Percentiles rank a stretch among this genome's conserved stretches.
Evolutionary conservation across 192 early-diverging fungal genomes (phyloP).

Genomic region (Jimgerdemannia lactiflua): DNA sequence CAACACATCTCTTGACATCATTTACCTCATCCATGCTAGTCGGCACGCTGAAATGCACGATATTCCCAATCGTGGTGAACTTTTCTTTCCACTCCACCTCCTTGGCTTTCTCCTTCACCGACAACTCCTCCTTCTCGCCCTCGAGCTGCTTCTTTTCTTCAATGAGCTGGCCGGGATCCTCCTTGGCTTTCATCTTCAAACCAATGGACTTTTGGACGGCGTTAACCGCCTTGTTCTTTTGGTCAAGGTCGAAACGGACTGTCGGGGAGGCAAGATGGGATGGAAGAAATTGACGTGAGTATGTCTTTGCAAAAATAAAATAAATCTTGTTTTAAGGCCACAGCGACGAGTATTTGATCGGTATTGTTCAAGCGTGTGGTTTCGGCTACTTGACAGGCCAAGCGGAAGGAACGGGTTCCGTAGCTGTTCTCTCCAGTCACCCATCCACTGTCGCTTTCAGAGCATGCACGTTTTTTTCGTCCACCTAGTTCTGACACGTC

Average conservation of each 20-base stretch:
- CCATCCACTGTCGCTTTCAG: no score
- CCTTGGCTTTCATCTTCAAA: conserved; percentile 87
- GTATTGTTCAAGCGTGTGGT: no score
- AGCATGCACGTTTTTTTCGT: background rate
- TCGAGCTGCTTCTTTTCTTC: conserved; percentile 73
- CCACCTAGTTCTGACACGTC: background rate
- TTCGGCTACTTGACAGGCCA: no score
- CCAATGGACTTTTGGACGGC: conserved; percentile 90
- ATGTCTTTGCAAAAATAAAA: conserved; percentile 3
- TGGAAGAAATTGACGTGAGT: background rate
- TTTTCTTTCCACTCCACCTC: conserved; percentile 64
- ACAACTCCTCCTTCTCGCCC: conserved; percentile 62
- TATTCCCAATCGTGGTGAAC: conserved; percentile 80
- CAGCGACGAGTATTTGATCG: no score
- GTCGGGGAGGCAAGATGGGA: background rate
- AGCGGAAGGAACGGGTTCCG: background rate
- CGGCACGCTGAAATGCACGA: conserved; percentile 90
- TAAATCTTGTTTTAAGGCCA: background rate
- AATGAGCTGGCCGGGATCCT: conserved; percentile 74
- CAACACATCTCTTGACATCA: background rate
- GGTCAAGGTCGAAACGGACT: conserved; percentile 86
- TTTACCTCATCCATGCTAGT: conserved; percentile 78
- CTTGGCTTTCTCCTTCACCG: conserved; percentile 74
- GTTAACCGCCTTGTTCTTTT: conserved; percentile 90
- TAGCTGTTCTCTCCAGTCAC: no score